Conservation (phyloP, 1,139 yeast species). For the Candida anutae region DNA sequence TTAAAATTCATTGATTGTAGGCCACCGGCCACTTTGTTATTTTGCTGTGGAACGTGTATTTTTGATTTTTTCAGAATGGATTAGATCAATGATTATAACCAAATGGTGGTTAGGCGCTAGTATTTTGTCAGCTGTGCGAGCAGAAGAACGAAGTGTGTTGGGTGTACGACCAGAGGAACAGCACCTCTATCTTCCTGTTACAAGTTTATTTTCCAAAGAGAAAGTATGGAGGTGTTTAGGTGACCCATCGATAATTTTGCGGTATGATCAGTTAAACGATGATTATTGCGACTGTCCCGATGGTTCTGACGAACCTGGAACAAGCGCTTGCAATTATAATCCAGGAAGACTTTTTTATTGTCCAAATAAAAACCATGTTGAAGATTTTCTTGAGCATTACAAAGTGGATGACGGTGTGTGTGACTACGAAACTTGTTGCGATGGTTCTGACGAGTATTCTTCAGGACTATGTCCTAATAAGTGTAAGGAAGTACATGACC, state of each 20-base stretch:
- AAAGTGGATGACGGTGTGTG: slow-evolving; percentile 87
- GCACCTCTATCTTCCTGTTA: slow-evolving; percentile 46
- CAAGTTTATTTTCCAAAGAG: slow-evolving; percentile 23
- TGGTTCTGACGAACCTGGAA: slow-evolving; percentile 96
- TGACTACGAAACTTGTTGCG: slow-evolving; percentile 86
- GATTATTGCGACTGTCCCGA: slow-evolving; percentile 95
- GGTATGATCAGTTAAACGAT: slow-evolving; percentile 67
- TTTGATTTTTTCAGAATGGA: too few species aligned
- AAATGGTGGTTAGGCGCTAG: background rate
- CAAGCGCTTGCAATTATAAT: slow-evolving; percentile 61
- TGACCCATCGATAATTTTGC: slow-evolving; percentile 54
- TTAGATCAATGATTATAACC: background rate
- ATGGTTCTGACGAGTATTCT: slow-evolving; percentile 77
- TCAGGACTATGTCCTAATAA: slow-evolving; percentile 45
- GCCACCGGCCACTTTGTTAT: too few species aligned
- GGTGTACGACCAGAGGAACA: slow-evolving; percentile 31
- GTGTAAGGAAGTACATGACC: slow-evolving; percentile 43
- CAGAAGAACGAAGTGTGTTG: background rate
- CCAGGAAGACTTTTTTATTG: slow-evolving; percentile 58
- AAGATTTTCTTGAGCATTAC: slow-evolving; percentile 49
- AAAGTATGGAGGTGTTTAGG: slow-evolving; percentile 60
- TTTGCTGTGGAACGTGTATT: too few species aligned
- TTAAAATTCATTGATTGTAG: too few species aligned
- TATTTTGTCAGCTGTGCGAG: background rate
- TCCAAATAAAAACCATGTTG: slow-evolving; percentile 61